These are phyloP conservation scores for Gloeophyllum trabeum DNA, from an alignment of 768 basidiomycete genomes.

Conservation along the genomic window DNA sequence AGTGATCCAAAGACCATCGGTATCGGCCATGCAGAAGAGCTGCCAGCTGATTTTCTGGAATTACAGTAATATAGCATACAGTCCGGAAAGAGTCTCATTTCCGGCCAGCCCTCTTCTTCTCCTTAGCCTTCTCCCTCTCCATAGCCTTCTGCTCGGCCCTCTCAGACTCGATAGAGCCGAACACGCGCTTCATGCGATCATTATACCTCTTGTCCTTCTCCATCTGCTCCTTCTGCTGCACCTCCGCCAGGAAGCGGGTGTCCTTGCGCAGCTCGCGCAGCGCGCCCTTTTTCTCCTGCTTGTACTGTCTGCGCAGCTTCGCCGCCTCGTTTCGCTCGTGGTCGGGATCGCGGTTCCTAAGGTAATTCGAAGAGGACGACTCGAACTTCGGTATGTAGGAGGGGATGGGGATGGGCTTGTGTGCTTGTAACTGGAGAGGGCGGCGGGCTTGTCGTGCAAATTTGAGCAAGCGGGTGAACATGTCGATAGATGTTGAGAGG, in stretches of 20 bases:
- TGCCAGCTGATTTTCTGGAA: too few relatives aligned
- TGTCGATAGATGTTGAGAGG: conserved; percentile 33
- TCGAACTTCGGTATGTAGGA: conserved; percentile 94
- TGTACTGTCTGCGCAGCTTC: conserved; percentile 82
- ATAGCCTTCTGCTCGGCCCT: conserved; percentile 90
- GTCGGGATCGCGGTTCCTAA: conserved; percentile 82
- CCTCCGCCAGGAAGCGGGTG: conserved; percentile 81
- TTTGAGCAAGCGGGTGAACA: conserved; percentile 51
- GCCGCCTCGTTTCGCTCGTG: conserved; percentile 78
- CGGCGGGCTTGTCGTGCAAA: conserved; percentile 62
- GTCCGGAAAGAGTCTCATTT: too few relatives aligned
- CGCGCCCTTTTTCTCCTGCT: conserved; percentile 94
- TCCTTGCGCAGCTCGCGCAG: conserved; percentile 95
- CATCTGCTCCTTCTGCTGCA: conserved; percentile 73
- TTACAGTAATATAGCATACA: too few relatives aligned
- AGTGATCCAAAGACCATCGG: too few relatives aligned
- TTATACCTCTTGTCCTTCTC: conserved; percentile 80
- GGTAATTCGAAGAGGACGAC: conserved; percentile 55
- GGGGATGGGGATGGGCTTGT: conserved; percentile 94
- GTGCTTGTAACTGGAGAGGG: conserved; percentile 79
- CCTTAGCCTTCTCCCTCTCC: conserved; percentile 73
- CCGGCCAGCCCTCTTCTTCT: conserved; percentile 67
- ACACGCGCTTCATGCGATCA: conserved; percentile 75
- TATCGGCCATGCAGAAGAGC: too few relatives aligned
- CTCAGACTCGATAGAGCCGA: conserved; percentile 70